These are phyloP conservation scores for Aureobasidium zeae DNA, from an alignment of 2,329 filamentous ascomycete species.

Conservation along the genomic window DNA sequence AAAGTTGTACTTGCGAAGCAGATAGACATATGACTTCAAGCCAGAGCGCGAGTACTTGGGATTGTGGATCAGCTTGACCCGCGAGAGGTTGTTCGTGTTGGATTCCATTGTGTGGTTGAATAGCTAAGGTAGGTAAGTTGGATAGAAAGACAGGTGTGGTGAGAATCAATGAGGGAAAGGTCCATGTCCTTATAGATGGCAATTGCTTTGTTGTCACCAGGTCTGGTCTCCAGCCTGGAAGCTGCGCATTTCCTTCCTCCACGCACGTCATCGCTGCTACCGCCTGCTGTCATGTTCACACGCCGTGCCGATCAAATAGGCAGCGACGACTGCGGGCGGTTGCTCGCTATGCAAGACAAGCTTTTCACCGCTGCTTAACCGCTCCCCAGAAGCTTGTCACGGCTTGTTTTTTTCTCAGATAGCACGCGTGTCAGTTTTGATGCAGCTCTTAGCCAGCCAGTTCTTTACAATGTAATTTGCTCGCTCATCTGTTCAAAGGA, in stretches of 20 bases:
- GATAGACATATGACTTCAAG: conserved; percentile 24
- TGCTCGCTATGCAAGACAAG: conserved; percentile 9
- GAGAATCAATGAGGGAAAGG: too few species aligned
- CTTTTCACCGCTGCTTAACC: conserved; percentile 6
- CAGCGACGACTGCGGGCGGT: conserved; percentile 5
- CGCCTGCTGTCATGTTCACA: conserved; percentile 2
- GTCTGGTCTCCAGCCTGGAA: conserved; percentile 1
- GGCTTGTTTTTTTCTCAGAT: background rate
- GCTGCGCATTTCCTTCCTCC: too few species aligned
- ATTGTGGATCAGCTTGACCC: conserved; percentile 24
- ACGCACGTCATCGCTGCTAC: background rate
- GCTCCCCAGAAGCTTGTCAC: conserved; percentile 6
- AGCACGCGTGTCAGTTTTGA: background rate
- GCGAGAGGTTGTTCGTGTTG: conserved; percentile 20
- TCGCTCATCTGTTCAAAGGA: background rate
- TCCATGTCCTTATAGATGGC: too few species aligned
- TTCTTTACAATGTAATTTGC: background rate
- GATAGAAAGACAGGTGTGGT: too few species aligned
- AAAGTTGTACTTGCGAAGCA: conserved; percentile 40
- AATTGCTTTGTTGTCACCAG: background rate
- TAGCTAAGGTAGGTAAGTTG: too few species aligned
- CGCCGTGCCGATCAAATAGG: conserved; percentile 7
- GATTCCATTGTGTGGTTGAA: too few species aligned
- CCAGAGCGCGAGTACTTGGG: conserved; percentile 24
- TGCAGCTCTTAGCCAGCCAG: background rate